A percentile compares a stretch with the other conserved stretches of the same genome.
These are phyloP conservation scores for Carex arenaria DNA, from an alignment of 202 grass and related monocot genomes.

Conservation along the genomic window DNA sequence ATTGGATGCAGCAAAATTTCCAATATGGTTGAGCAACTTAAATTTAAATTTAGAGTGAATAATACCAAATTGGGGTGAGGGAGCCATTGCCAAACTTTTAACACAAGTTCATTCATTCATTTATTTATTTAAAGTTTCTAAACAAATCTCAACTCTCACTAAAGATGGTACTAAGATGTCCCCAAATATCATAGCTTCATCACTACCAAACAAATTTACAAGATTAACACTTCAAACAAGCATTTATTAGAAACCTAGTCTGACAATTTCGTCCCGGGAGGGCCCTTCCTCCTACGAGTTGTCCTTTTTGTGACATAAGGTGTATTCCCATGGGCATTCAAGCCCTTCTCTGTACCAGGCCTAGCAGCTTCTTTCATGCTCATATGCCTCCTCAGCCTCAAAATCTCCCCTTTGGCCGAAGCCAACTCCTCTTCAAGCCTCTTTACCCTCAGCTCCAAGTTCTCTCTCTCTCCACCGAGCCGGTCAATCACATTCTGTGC, in stretches of 20 bases:
- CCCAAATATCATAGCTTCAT: constrained; percentile 5
- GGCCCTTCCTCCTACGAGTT: constrained; percentile 61
- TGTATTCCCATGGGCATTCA: constrained; percentile 46
- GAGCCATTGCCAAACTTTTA: background rate
- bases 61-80: background rate
- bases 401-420: constrained; percentile 85
- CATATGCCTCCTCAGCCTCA: constrained; percentile 63
- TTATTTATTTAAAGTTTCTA: constrained; percentile 11
- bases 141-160: constrained; percentile 5
- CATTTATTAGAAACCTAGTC: constrained; percentile 13
- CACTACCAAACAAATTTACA: constrained; percentile 11
- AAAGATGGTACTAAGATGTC: constrained; percentile 4
- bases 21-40: background rate
- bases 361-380: constrained; percentile 34
- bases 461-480: constrained; percentile 67
- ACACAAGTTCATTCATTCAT: background rate
- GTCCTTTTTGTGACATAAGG: constrained; percentile 38
- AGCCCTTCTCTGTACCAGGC: constrained; percentile 36
- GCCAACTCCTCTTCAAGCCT: constrained; percentile 91
- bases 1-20: background rate
- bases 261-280: constrained; percentile 26
- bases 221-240: constrained; percentile 10
- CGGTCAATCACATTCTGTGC: constrained; percentile 70
- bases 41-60: background rate
- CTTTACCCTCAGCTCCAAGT: constrained; percentile 70